Conservation (phyloP, 2,329 filamentous ascomycete species). For the Bipolaris oryzae region DNA sequence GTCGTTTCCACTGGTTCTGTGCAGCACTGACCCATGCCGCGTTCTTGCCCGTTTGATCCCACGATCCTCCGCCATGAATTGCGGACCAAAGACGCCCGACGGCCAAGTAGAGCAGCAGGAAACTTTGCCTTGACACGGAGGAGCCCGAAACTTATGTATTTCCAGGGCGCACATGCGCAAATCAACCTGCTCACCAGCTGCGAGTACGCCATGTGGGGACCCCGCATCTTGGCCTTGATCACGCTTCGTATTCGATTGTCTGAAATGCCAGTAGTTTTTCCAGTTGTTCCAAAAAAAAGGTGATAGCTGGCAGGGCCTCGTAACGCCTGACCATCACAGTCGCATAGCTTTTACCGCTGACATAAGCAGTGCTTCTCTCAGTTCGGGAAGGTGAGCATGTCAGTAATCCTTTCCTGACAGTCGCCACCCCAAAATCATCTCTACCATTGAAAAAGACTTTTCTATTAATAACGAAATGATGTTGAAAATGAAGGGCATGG, state of each 20-base stretch:
- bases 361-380: background rate
- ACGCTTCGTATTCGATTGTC: background rate
- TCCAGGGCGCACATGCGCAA: background rate
- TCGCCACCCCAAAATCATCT: conserved; percentile 8
- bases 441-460: background rate
- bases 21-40: conserved; percentile 4
- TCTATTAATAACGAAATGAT: conserved; percentile 29
- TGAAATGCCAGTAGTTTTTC: background rate
- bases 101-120: background rate
- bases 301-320: background rate
- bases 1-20: background rate
- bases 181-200: background rate
- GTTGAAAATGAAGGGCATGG: conserved; percentile 53
- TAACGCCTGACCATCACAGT: background rate
- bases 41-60: conserved; percentile 12
- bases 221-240: conserved; percentile 6
- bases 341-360: background rate
- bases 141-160: background rate
- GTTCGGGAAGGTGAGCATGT: background rate
- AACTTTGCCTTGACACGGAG: background rate
- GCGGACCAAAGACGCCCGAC: background rate
- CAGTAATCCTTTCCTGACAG: background rate
- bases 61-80: conserved; percentile 1
- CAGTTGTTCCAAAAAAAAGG: background rate
- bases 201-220: conserved; percentile 9